Conservation (phyloP, 202 grass and related monocot genomes). For the Eragrostis tef region DNA sequence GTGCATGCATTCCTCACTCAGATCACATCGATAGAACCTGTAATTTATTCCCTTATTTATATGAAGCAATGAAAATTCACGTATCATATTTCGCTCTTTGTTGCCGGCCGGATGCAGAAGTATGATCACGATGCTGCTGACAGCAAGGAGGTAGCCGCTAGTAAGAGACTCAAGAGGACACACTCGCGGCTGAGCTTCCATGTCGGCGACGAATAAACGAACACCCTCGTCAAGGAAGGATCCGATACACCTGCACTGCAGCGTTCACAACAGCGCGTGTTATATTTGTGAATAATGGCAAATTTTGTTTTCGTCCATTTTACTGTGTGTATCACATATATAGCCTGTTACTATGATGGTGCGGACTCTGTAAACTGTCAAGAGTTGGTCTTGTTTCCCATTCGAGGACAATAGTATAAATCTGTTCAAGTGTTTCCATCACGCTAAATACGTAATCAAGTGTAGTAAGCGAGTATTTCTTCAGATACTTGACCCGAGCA, state of each 20-base stretch:
- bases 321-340: not conserved
- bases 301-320: not conserved
- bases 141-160: not conserved
- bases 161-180: slow-evolving; percentile 32
- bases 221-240: not conserved
- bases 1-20: no score
- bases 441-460: not conserved
- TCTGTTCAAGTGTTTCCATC: not conserved
- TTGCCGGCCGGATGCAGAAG: slow-evolving; percentile 24
- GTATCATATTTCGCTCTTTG: no score
- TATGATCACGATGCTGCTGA: not conserved
- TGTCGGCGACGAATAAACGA: slow-evolving; percentile 39
- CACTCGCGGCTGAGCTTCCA: slow-evolving; percentile 51
- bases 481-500: no score
- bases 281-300: not conserved
- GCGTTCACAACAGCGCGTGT: no score
- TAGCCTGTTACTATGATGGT: not conserved
- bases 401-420: not conserved
- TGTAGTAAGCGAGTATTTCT: not conserved
- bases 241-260: no score
- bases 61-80: no score
- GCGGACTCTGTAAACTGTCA: not conserved
- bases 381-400: not conserved
- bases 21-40: no score
- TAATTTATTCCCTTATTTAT: no score